Conservation (phyloP, 2,329 filamentous ascomycete species). For the Stagonosporopsis chrysanthemi region DNA sequence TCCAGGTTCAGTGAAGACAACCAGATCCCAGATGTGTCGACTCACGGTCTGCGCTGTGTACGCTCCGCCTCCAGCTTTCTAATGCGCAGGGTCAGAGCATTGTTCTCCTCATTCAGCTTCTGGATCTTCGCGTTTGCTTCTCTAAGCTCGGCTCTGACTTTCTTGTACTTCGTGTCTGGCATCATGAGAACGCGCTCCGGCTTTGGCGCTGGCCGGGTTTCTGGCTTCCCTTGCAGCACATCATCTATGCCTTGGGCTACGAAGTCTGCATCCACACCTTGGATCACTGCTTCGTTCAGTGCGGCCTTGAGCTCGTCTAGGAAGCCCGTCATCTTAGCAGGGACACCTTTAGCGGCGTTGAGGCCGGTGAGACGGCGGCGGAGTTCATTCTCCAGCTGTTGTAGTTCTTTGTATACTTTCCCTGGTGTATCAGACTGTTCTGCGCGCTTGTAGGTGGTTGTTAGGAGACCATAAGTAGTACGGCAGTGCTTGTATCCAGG, state of each 20-base stretch:
- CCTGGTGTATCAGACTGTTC: constrained; percentile 14
- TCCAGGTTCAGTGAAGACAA: not conserved
- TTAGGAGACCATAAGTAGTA: constrained; percentile 32
- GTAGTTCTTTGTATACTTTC: constrained; percentile 30
- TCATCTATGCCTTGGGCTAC: constrained; percentile 16
- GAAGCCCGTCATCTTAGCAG: constrained; percentile 24
- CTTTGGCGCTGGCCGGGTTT: constrained; percentile 14
- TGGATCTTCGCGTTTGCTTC: constrained; percentile 22
- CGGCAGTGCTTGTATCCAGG: constrained; percentile 24
- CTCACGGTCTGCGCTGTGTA: not conserved
- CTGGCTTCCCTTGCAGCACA: constrained; percentile 17
- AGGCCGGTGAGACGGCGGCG: constrained; percentile 25
- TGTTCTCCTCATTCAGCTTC: constrained; percentile 35
- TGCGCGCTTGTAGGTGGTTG: constrained; percentile 22
- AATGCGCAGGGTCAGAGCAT: constrained; percentile 24
- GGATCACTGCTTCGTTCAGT: constrained; percentile 19
- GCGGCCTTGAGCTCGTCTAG: constrained; percentile 28
- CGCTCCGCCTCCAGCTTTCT: constrained; percentile 20
- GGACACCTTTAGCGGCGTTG: constrained; percentile 27
- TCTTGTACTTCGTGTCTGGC: constrained; percentile 21
- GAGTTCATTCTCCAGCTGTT: constrained; percentile 24
- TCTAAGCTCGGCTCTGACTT: constrained; percentile 21
- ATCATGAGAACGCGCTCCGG: constrained; percentile 24
- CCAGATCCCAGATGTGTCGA: not conserved
- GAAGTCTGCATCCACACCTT: constrained; percentile 20